These are phyloP conservation scores for Xerocomus cyaneibrunnescens DNA, from an alignment of 1,284 basidiomycete species.

Conservation along the genomic window DNA sequence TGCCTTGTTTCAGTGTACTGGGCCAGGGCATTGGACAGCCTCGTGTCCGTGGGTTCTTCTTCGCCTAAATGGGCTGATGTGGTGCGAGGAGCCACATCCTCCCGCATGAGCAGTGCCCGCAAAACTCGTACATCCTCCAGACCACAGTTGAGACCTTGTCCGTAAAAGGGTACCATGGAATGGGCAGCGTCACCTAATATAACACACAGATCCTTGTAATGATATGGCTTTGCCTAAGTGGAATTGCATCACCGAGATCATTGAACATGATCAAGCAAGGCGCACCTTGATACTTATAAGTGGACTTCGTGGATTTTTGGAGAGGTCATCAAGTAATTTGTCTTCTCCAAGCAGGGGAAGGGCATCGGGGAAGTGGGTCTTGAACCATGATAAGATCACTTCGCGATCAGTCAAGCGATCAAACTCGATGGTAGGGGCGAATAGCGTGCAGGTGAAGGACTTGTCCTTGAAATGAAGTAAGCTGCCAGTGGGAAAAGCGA, in stretches of 20 bases:
- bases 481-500: slow-evolving; percentile 28
- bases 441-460: slow-evolving; percentile 90
- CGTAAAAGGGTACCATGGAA: slow-evolving; percentile 98
- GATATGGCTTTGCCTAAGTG: slow-evolving; percentile 78
- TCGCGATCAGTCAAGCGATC: slow-evolving; percentile 62
- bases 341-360: slow-evolving; percentile 81
- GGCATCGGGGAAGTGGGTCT: slow-evolving; percentile 84
- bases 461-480: slow-evolving; percentile 55
- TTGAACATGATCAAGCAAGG: slow-evolving; percentile 25
- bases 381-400: slow-evolving; percentile 76
- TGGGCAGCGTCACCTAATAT: slow-evolving; percentile 95
- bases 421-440: slow-evolving; percentile 83
- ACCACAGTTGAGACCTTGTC: slow-evolving; percentile 97
- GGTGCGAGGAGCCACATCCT: slow-evolving; percentile 52
- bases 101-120: slow-evolving; percentile 69
- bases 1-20: slow-evolving; percentile 81
- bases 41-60: slow-evolving; percentile 47
- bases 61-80: slow-evolving; percentile 36
- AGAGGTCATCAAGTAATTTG: slow-evolving; percentile 73
- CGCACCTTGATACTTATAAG: slow-evolving; percentile 89
- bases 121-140: slow-evolving; percentile 96
- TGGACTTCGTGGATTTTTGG: slow-evolving; percentile 81
- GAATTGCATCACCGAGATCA: slow-evolving; percentile 27
- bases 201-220: slow-evolving; percentile 86
- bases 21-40: slow-evolving; percentile 65